phyloP scores from a whole-genome alignment of 352 stramenopile genomes.

The Phytophthora capsici region DNA sequence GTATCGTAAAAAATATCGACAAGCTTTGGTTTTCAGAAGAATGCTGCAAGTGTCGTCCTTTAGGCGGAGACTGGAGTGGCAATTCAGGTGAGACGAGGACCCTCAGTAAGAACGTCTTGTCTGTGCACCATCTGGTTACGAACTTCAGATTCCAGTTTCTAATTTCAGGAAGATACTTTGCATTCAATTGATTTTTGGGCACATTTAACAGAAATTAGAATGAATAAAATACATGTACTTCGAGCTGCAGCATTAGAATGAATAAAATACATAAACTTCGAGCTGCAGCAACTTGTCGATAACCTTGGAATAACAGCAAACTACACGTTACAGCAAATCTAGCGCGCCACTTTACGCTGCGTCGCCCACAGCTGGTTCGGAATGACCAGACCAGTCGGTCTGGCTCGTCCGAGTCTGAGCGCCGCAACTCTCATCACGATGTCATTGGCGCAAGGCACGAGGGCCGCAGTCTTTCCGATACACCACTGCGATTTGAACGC shows the following conservation, averaged over 20 bases:
- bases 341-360: neutral
- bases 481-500: slow-evolving; percentile 11
- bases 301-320: too few species aligned
- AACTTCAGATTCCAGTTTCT: neutral
- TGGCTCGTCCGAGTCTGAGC: neutral
- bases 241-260: too few species aligned
- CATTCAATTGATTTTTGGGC: neutral
- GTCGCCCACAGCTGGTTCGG: neutral
- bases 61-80: neutral
- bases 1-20: too few species aligned
- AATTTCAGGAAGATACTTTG: slow-evolving; percentile 8
- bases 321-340: too few species aligned
- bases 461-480: slow-evolving; percentile 1
- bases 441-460: slow-evolving; percentile 29
- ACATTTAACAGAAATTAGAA: neutral
- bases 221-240: too few species aligned
- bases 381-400: slow-evolving; percentile 2
- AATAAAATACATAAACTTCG: too few species aligned
- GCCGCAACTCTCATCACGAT: slow-evolving; percentile 6
- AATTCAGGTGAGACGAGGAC: slow-evolving; percentile 11
- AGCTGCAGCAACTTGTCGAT: too few species aligned
- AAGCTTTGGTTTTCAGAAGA: too few species aligned
- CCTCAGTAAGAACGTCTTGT: neutral
- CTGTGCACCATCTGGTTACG: slow-evolving; percentile 21
- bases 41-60: too few species aligned